Percentiles rank a stretch among this genome's conserved stretches.
Evolutionary conservation across 305 asterid genomes (phyloP).

Genomic region (Fraxinus floribunda): DNA sequence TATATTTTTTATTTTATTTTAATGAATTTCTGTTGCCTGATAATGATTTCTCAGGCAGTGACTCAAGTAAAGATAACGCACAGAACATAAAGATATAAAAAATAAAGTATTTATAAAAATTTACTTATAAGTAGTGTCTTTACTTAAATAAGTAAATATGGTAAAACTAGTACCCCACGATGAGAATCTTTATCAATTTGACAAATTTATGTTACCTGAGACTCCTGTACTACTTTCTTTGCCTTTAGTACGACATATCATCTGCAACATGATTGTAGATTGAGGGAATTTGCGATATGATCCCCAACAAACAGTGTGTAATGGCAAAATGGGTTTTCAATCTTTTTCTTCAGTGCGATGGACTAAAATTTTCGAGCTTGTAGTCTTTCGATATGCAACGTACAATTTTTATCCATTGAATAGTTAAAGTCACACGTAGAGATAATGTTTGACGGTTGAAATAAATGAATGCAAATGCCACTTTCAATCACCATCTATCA

Average conservation of each 20-base stretch:
- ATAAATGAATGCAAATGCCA: neutral
- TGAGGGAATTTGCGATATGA: neutral
- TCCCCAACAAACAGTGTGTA: neutral
- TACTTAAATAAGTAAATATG: neutral
- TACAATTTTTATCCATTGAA: neutral
- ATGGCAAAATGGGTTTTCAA: neutral
- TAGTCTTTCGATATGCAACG: neutral
- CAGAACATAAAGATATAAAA: neutral
- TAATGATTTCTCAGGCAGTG: conserved; percentile 14
- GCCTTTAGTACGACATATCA: neutral
- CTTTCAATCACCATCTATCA: neutral
- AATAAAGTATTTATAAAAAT: neutral
- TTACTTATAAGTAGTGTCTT: neutral
- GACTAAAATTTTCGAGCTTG: neutral
- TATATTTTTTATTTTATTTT: neutral
- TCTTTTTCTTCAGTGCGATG: neutral
- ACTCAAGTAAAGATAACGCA: neutral
- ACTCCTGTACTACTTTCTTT: neutral
- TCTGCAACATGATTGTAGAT: neutral
- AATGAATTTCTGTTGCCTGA: conserved; percentile 26
- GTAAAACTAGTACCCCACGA: neutral
- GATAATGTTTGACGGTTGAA: neutral
- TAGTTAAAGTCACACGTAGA: neutral
- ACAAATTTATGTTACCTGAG: neutral
- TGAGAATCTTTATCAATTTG: neutral